phyloP scores from a whole-genome alignment of 2,329 filamentous ascomycete genomes.

The Lasiodiplodia hormozganensis region DNA sequence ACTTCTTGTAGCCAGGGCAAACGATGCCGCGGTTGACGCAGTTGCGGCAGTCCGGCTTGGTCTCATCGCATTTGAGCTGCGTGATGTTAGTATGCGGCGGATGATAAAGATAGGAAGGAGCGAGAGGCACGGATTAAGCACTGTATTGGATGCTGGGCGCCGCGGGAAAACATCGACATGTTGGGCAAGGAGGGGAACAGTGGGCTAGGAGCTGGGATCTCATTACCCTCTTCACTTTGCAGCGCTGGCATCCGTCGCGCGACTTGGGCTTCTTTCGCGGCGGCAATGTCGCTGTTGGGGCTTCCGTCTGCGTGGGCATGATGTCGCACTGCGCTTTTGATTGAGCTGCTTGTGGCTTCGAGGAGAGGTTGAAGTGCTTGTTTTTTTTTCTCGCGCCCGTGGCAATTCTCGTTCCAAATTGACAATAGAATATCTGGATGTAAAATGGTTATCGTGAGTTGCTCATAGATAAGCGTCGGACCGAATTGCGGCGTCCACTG shows the following conservation, averaged over 20 bases:
- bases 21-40: conserved; percentile 52
- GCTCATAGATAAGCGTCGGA: conserved; percentile 26
- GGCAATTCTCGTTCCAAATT: not conserved
- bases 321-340: not conserved
- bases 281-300: not conserved
- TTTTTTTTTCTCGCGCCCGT: not conserved
- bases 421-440: conserved; percentile 1
- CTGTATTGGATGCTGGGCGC: not conserved
- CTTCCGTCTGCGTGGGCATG: conserved; percentile 15
- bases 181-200: conserved; percentile 9
- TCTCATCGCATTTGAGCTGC: conserved; percentile 55
- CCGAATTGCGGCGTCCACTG: conserved; percentile 19
- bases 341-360: not conserved
- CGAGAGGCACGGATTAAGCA: not conserved
- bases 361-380: not conserved
- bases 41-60: conserved; percentile 50
- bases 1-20: conserved; percentile 56
- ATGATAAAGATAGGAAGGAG: not conserved
- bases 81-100: not conserved
- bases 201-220: not conserved
- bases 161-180: not conserved
- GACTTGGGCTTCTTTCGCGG: conserved; percentile 38
- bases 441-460: conserved; percentile 5
- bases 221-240: conserved; percentile 38
- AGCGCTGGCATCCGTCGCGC: conserved; percentile 38